Conservation (phyloP, 495 filamentous ascomycete genomes). For the Staphylotrichum longicolle region DNA sequence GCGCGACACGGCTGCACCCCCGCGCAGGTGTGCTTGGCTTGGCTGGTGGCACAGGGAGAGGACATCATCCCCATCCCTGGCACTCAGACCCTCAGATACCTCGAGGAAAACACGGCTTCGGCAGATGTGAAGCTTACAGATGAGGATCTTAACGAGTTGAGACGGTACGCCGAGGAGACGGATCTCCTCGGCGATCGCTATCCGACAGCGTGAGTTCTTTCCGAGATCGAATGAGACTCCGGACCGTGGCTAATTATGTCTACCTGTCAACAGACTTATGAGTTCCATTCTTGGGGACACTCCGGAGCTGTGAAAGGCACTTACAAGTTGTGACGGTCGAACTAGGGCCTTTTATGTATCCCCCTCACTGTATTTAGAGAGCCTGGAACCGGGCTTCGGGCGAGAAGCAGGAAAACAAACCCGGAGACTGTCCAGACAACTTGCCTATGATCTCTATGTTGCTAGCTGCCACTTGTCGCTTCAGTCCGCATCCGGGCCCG, state of each 20-base stretch:
- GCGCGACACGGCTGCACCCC: constrained; percentile 51
- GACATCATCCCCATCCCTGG: constrained; percentile 60
- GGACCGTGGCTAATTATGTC: neutral
- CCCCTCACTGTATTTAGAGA: too few relatives aligned
- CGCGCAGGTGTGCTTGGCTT: constrained; percentile 57
- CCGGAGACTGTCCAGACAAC: too few relatives aligned
- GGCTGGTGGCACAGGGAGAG: constrained; percentile 52
- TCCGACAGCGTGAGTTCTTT: neutral
- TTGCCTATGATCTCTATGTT: too few relatives aligned
- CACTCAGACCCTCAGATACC: constrained; percentile 52
- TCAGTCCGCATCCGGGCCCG: too few relatives aligned
- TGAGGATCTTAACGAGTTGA: constrained; percentile 50
- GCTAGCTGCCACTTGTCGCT: too few relatives aligned
- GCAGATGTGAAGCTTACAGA: constrained; percentile 46
- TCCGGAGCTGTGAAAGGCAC: constrained; percentile 1
- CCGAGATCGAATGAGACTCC: neutral
- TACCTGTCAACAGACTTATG: neutral
- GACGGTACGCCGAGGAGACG: neutral
- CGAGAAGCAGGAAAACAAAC: too few relatives aligned
- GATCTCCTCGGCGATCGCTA: neutral
- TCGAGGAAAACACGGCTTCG: constrained; percentile 58
- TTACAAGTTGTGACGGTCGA: too few relatives aligned
- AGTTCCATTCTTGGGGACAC: neutral
- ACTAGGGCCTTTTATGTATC: too few relatives aligned
- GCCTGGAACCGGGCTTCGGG: too few relatives aligned